Percentiles rank a stretch among this genome's conserved stretches.
phyloP scores from a whole-genome alignment of 2,329 filamentous ascomycete species.

The Alternaria dauci region DNA sequence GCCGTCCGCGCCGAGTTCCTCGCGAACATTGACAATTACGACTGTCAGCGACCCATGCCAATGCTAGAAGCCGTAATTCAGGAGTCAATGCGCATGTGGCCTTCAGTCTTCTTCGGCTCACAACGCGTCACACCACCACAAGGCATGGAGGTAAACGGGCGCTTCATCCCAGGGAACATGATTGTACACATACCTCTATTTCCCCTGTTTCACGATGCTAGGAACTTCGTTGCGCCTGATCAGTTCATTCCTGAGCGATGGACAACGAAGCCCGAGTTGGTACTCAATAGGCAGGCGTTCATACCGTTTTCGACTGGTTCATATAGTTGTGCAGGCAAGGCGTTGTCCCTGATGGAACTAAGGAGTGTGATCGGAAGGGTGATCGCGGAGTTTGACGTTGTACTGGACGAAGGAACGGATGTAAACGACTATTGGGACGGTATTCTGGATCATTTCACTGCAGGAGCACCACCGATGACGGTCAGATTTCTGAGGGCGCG shows the following conservation, averaged over 20 bases:
- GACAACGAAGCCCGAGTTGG: slow-evolving; percentile 28
- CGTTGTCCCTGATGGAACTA: slow-evolving; percentile 70
- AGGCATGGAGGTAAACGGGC: slow-evolving; percentile 33
- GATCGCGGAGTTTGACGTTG: slow-evolving; percentile 66
- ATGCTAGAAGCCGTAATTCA: slow-evolving; percentile 36
- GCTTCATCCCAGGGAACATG: slow-evolving; percentile 40
- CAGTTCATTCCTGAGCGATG: slow-evolving; percentile 40
- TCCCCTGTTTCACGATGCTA: slow-evolving; percentile 26
- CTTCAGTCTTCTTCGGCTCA: slow-evolving; percentile 35
- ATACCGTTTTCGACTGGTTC: slow-evolving; percentile 74
- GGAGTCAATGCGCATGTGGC: slow-evolving; percentile 40
- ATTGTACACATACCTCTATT: slow-evolving; percentile 34
- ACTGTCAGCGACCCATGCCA: slow-evolving; percentile 21
- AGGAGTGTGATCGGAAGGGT: slow-evolving; percentile 66
- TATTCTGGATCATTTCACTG: slow-evolving; percentile 37
- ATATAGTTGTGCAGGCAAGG: slow-evolving; percentile 74
- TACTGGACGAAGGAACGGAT: slow-evolving; percentile 28
- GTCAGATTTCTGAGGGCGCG: slow-evolving; percentile 23
- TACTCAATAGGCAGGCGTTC: slow-evolving; percentile 62
- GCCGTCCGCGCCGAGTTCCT: slow-evolving; percentile 33
- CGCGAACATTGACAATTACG: slow-evolving; percentile 12
- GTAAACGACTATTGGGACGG: slow-evolving; percentile 26
- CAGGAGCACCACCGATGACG: slow-evolving; percentile 28
- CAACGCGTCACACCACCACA: slow-evolving; percentile 42
- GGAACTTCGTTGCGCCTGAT: slow-evolving; percentile 31